phyloP scores from a whole-genome alignment of 2,329 filamentous ascomycete species.

The Pseudogymnoascus sp. region DNA sequence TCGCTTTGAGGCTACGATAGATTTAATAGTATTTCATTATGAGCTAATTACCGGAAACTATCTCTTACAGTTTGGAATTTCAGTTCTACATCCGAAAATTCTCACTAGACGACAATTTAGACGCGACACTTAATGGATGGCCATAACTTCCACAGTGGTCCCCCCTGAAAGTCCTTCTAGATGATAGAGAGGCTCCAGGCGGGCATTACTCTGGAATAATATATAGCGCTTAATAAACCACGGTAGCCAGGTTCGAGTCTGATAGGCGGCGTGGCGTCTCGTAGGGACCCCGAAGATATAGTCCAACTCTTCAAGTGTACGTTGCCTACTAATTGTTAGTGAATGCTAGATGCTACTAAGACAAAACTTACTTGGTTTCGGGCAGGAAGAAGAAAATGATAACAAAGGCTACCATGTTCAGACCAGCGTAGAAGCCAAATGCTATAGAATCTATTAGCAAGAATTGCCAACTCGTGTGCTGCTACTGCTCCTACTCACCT shows the following conservation, averaged over 20 bases:
- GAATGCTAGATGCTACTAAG: background rate
- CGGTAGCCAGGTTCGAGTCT: constrained; percentile 48
- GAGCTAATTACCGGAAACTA: background rate
- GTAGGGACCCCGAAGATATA: constrained; percentile 53
- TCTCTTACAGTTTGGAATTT: background rate
- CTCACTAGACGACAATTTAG: background rate
- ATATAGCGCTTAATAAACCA: constrained; percentile 55
- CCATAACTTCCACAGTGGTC: background rate
- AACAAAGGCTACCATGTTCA: constrained; percentile 53
- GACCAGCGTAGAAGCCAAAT: constrained; percentile 53
- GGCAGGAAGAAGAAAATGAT: constrained; percentile 58
- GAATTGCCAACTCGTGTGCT: constrained; percentile 32
- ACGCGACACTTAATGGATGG: background rate
- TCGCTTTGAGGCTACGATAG: background rate
- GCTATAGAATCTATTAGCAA: constrained; percentile 35
- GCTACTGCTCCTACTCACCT: background rate
- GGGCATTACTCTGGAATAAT: constrained; percentile 41
- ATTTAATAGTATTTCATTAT: background rate
- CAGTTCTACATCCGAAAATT: background rate
- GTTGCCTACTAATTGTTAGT: constrained; percentile 29
- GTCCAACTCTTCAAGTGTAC: constrained; percentile 52
- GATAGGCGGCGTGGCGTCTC: constrained; percentile 20
- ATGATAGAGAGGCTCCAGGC: constrained; percentile 43
- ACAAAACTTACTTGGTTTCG: constrained; percentile 39
- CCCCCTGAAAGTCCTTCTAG: constrained; percentile 28